phyloP scores from a whole-genome alignment of 1,139 yeast species.

The Candida mesenterica region DNA sequence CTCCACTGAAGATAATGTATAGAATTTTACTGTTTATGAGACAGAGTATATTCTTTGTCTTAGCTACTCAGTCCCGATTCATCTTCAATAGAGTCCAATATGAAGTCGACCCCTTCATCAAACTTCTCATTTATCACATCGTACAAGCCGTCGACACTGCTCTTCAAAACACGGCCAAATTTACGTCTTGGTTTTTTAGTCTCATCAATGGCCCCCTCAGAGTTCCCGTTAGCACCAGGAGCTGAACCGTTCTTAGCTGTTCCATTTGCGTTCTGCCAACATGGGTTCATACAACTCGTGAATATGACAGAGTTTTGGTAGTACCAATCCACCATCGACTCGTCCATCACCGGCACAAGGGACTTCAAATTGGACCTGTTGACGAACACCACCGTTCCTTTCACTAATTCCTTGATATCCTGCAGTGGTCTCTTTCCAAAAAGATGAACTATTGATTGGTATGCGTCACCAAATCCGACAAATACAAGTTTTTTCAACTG shows the following conservation, averaged over 20 bases:
- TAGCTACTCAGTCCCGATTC: constrained; percentile 19
- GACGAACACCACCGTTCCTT: constrained; percentile 71
- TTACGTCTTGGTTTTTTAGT: constrained; percentile 81
- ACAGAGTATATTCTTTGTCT: no score
- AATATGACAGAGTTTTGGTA: constrained; percentile 82
- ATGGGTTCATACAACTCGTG: constrained; percentile 68
- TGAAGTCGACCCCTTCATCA: constrained; percentile 81
- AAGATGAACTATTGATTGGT: constrained; percentile 81
- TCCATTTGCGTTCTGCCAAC: constrained; percentile 60
- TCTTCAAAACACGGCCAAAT: constrained; percentile 81
- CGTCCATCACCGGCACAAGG: constrained; percentile 83
- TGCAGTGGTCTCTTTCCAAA: constrained; percentile 71
- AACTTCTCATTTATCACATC: constrained; percentile 78
- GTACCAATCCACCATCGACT: constrained; percentile 87
- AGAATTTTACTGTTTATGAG: no score
- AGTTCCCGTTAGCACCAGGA: constrained; percentile 22
- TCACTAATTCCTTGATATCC: constrained; percentile 59
- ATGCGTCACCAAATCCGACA: constrained; percentile 88
- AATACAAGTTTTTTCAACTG: constrained; percentile 69
- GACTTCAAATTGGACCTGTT: constrained; percentile 69
- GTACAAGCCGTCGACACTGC: constrained; percentile 70
- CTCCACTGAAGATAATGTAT: no score
- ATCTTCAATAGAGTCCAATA: constrained; percentile 71
- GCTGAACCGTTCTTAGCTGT: constrained; percentile 13
- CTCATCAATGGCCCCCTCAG: constrained; percentile 28